A percentile compares a stretch with the other conserved stretches of the same genome.
These are phyloP conservation scores for Scheffersomyces stipitis DNA, from an alignment of 805 yeast genomes.

Conservation along the genomic window DNA sequence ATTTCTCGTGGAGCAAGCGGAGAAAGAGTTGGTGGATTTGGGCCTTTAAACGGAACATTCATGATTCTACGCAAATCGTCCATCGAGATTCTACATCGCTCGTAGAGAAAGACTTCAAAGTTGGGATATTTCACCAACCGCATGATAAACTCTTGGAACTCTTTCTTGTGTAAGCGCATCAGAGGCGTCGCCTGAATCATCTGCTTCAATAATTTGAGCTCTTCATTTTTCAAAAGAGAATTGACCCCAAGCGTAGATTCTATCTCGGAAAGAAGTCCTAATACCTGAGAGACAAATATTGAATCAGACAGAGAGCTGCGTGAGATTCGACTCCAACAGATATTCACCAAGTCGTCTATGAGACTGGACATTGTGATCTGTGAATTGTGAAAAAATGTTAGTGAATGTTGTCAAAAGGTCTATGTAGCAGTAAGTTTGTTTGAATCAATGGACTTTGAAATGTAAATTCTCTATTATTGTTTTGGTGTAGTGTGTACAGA, in stretches of 20 bases:
- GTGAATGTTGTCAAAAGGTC: too few relatives aligned
- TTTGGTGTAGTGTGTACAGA: too few relatives aligned
- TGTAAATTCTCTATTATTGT: too few relatives aligned
- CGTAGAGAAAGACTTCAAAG: conserved; percentile 20
- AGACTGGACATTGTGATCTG: conserved; percentile 1
- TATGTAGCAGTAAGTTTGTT: too few relatives aligned
- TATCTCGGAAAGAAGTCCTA: conserved; percentile 19
- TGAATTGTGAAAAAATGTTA: too few relatives aligned
- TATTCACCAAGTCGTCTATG: conserved; percentile 18
- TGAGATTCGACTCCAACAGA: conserved; percentile 18
- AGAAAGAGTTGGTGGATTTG: background rate
- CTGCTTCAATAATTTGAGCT: conserved; percentile 8
- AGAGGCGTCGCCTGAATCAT: conserved; percentile 10
- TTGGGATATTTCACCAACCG: conserved; percentile 18
- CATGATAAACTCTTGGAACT: conserved; percentile 23
- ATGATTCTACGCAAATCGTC: background rate
- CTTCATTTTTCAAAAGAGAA: conserved; percentile 15
- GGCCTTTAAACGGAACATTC: background rate
- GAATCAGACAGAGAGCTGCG: conserved; percentile 1
- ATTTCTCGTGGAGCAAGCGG: background rate
- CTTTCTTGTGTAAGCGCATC: conserved; percentile 17
- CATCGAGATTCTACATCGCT: conserved; percentile 10
- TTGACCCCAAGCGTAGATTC: conserved; percentile 16
- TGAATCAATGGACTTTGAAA: too few relatives aligned
- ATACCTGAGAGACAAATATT: conserved; percentile 23